These are phyloP conservation scores for Colletotrichum gigasporum DNA, from an alignment of 2,329 filamentous ascomycete genomes.

Conservation along the genomic window DNA sequence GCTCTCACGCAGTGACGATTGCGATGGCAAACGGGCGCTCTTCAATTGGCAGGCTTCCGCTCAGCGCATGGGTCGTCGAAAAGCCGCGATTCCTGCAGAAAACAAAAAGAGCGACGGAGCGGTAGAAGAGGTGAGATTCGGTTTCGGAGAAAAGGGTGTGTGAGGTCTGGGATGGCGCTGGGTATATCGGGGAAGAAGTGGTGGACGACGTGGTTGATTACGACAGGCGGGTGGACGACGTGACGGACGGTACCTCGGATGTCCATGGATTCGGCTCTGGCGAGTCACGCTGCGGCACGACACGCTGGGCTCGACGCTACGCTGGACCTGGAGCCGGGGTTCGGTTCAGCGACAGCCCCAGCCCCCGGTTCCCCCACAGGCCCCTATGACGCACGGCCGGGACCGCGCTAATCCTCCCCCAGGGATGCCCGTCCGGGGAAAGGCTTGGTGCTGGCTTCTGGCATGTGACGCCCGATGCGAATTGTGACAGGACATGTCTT, in stretches of 20 bases:
- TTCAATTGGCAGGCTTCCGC: background rate
- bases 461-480: slow-evolving; percentile 29
- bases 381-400: slow-evolving; percentile 27
- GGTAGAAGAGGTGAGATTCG: background rate
- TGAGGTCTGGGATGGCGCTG: background rate
- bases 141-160: background rate
- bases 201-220: slow-evolving; percentile 3
- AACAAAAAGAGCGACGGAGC: slow-evolving; percentile 1
- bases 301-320: background rate
- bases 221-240: background rate
- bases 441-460: slow-evolving; percentile 10
- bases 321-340: no score
- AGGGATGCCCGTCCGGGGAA: slow-evolving; percentile 26
- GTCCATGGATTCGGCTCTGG: slow-evolving; percentile 24
- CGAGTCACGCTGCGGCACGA: slow-evolving; percentile 26
- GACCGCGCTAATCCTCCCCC: slow-evolving; percentile 14
- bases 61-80: slow-evolving; percentile 13
- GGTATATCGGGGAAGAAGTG: background rate
- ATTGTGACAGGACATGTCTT: slow-evolving; percentile 12
- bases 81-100: background rate
- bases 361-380: slow-evolving; percentile 29
- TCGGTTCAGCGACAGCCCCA: background rate
- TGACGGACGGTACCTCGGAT: slow-evolving; percentile 25
- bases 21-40: slow-evolving; percentile 13
- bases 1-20: background rate